Evolutionary conservation across 106 monocot genomes (phyloP).

Genomic region (Dendrobium chrysotoxum): DNA sequence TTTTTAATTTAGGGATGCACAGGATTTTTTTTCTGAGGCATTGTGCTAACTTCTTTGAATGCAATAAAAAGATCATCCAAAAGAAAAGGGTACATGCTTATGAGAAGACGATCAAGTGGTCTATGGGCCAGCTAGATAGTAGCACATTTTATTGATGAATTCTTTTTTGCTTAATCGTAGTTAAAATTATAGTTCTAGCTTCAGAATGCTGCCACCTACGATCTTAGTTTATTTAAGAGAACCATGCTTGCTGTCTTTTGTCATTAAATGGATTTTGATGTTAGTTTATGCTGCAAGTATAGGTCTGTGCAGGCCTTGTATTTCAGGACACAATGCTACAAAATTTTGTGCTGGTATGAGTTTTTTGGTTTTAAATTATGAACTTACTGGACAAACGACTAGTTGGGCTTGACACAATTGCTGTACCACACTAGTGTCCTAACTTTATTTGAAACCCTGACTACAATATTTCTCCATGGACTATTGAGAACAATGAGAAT

Average conservation of each 20-base stretch:
- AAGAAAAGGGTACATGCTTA: not conserved
- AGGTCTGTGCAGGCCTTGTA: not conserved
- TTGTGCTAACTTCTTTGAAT: too few relatives aligned
- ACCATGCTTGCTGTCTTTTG: not conserved
- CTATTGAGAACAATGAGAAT: not conserved
- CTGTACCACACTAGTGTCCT: not conserved
- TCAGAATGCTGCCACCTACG: too few relatives aligned
- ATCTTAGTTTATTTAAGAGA: too few relatives aligned
- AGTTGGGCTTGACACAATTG: not conserved
- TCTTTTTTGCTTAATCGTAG: not conserved
- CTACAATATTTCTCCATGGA: not conserved
- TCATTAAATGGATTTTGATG: not conserved
- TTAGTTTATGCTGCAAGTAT: not conserved
- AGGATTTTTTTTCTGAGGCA: not conserved
- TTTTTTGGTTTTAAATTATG: too few relatives aligned
- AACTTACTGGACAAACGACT: not conserved
- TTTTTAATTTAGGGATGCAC: not conserved
- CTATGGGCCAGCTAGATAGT: not conserved
- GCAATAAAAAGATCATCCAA: not conserved
- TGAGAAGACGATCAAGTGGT: not conserved
- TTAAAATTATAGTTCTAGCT: too few relatives aligned
- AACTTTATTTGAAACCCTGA: not conserved
- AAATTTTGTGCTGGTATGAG: too few relatives aligned
- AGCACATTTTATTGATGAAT: not conserved
- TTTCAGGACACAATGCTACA: too few relatives aligned